Evolutionary conservation across 192 early-diverging fungal genomes (phyloP), one percentile per base, ranked within the genome.

Genomic region (Phlyctochytrium arcticum): DNA sequence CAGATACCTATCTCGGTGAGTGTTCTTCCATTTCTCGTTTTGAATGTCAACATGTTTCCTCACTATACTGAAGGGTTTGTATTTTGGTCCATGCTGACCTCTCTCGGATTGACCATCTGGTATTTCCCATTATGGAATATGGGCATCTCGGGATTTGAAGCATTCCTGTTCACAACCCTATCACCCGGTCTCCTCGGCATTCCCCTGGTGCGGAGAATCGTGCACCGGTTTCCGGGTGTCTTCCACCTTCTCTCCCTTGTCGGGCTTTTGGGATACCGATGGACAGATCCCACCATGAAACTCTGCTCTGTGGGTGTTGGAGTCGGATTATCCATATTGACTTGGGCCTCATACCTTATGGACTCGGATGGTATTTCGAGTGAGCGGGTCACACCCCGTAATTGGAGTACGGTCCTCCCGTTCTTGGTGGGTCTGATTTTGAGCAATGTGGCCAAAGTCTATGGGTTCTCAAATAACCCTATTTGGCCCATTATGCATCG

Each of bases 61-160:
- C n/a, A n/a, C n/a, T n/a, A 44, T 44, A n/a, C 1, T n/a, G 3
- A 32, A 62, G 61, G 48, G 19, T 62, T 49, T 21, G 21, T 53
- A 3, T 62, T 62, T 36, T 62, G 61, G 61, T 51, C 47, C 19
- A 53, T 62, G 48, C 27, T 29, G 10, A 62, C 61, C 10, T 62
- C 61, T 9, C 31, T 62, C 9, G 61, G 61, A 23, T 35, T 62
- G 4, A 53, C 49, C 61, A 62, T 62, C 46, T 62, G 61, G 61
- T 60, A 57, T 35, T 62, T 62, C 34, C 61, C 61, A 34, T 39
- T 62, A 19, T 62, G 61, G 61, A 62, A 62, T 27, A 62, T 62
- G 61, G 61, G 61, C 9, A 53, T 62, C 21, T 54, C 48, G 12
- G 61, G 61, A 7, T 62, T 62, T 35, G 61, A 62, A 36, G 61